Evolutionary conservation across 768 basidiomycete species (phyloP).

Genomic region (Boletus eberwhitei): DNA sequence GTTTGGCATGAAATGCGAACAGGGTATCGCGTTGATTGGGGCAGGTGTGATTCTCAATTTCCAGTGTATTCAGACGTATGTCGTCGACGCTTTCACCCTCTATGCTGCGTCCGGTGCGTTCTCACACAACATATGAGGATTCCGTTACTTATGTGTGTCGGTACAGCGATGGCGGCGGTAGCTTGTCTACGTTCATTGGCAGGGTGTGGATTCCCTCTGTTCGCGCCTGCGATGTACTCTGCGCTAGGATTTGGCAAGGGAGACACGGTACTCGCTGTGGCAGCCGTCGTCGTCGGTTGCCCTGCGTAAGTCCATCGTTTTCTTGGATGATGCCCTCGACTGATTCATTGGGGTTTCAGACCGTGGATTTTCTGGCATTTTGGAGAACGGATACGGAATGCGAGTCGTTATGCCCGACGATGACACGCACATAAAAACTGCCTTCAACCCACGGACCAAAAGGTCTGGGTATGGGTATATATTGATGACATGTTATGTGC

Average conservation of each 20-base stretch:
- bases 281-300: slow-evolving; percentile 58
- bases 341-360: slow-evolving; percentile 37
- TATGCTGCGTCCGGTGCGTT: slow-evolving; percentile 63
- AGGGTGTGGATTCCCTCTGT: slow-evolving; percentile 78
- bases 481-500: not conserved
- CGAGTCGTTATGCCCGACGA: slow-evolving; percentile 40
- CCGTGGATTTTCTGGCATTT: slow-evolving; percentile 44
- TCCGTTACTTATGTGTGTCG: not conserved
- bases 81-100: slow-evolving; percentile 64
- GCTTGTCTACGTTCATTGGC: slow-evolving; percentile 59
- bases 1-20: slow-evolving; percentile 4
- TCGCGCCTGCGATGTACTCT: slow-evolving; percentile 65
- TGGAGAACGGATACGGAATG: slow-evolving; percentile 47
- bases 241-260: slow-evolving; percentile 69
- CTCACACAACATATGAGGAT: not conserved
- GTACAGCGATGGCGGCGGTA: slow-evolving; percentile 60
- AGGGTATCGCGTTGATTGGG: slow-evolving; percentile 60
- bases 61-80: slow-evolving; percentile 62
- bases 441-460: too few relatives aligned
- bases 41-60: slow-evolving; percentile 57
- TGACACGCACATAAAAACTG: not conserved
- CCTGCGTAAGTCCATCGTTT: slow-evolving; percentile 37
- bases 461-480: not conserved
- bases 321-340: not conserved
- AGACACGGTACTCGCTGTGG: slow-evolving; percentile 57